A percentile compares a stretch with the other conserved stretches of the same genome.
Conservation (phyloP, 495 filamentous ascomycete genomes). For the Penicillium paradoxum region DNA sequence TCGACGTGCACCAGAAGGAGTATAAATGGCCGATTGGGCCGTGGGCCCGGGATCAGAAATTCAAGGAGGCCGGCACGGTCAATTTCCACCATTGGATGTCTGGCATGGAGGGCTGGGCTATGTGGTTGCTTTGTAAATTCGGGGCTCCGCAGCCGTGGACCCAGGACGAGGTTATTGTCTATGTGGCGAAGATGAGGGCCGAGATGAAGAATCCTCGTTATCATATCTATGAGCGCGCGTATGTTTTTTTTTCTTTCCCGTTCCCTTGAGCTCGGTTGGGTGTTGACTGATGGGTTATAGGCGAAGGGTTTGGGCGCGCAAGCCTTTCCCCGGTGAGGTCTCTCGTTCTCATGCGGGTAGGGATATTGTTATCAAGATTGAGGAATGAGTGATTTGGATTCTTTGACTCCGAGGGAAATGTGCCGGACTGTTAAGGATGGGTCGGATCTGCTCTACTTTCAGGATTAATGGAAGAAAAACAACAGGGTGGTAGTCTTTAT, state of each 20-base stretch:
- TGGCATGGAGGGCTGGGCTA: slow-evolving; percentile 23
- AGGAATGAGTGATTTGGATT: background rate
- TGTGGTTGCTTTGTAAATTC: slow-evolving; percentile 25
- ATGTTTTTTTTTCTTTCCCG: background rate
- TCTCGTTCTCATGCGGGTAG: slow-evolving; percentile 32
- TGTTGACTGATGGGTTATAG: background rate
- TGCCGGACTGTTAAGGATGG: too few species aligned
- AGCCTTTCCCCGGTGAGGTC: slow-evolving; percentile 56
- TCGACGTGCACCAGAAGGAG: slow-evolving; percentile 16
- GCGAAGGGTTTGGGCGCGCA: slow-evolving; percentile 11
- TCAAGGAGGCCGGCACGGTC: slow-evolving; percentile 19
- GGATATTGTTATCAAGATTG: background rate
- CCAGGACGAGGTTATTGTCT: slow-evolving; percentile 22
- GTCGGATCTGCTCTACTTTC: too few species aligned
- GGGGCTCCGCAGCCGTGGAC: slow-evolving; percentile 22
- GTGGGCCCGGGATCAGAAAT: slow-evolving; percentile 19
- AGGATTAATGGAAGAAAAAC: too few species aligned
- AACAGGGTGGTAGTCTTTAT: too few species aligned
- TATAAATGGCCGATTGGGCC: slow-evolving; percentile 23
- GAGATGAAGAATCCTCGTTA: slow-evolving; percentile 20
- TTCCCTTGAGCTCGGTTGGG: background rate
- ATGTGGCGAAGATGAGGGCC: slow-evolving; percentile 14
- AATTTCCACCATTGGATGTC: slow-evolving; percentile 20
- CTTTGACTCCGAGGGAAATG: too few species aligned
- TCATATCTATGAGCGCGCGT: slow-evolving; percentile 20